phyloP scores from a whole-genome alignment of 2,329 filamentous ascomycete genomes.

The Gnomoniopsis sp. region DNA sequence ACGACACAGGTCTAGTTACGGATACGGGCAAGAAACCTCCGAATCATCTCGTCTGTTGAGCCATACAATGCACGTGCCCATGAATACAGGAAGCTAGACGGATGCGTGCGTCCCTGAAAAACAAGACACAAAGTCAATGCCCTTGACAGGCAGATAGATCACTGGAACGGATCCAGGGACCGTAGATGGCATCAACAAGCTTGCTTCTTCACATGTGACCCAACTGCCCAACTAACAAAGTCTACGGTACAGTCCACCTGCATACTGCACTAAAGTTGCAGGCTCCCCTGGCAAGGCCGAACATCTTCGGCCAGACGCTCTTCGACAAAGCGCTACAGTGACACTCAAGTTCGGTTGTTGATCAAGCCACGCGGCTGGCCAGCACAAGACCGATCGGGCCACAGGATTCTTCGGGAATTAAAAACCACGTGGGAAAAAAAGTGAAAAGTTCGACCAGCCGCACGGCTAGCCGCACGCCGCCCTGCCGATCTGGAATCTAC shows the following conservation, averaged over 20 bases:
- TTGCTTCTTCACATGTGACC: too few species aligned
- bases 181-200: too few species aligned
- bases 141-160: background rate
- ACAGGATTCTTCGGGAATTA: background rate
- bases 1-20: background rate
- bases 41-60: background rate
- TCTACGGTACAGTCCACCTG: too few species aligned
- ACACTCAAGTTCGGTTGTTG: background rate
- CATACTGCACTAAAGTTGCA: background rate
- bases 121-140: background rate
- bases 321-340: background rate
- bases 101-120: background rate
- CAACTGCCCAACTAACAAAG: too few species aligned
- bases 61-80: background rate
- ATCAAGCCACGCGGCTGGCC: background rate
- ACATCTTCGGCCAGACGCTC: background rate
- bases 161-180: background rate
- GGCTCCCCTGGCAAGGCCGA: background rate
- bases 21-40: background rate
- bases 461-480: background rate
- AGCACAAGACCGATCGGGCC: background rate
- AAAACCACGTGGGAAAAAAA: constrained; percentile 14
- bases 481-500: background rate
- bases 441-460: constrained; percentile 3
- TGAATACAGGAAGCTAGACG: background rate